phyloP scores from a whole-genome alignment of 2,329 filamentous ascomycete genomes.

The Pseudophaeomoniella oleicola region DNA sequence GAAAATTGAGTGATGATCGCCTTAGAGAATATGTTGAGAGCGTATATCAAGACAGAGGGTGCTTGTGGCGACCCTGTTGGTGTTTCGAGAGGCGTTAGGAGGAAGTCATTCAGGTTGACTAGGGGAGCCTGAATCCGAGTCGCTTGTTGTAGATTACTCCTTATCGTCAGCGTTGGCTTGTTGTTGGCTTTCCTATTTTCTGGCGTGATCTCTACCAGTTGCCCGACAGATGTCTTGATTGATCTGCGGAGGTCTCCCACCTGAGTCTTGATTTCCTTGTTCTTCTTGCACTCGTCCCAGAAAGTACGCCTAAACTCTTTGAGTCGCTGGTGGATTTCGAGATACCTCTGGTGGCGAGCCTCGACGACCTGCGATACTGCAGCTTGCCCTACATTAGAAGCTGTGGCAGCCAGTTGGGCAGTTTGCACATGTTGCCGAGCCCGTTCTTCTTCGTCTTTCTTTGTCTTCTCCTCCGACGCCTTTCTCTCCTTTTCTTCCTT shows the following conservation, averaged over 20 bases:
- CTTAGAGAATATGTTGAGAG: constrained; percentile 65
- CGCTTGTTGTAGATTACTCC: constrained; percentile 38
- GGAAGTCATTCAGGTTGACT: constrained; percentile 41
- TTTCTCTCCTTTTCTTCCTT: constrained; percentile 3
- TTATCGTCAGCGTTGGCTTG: constrained; percentile 30
- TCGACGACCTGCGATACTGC: constrained; percentile 18
- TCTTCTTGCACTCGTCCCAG: constrained; percentile 37
- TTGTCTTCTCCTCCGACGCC: constrained; percentile 2
- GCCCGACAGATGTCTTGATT: constrained; percentile 58
- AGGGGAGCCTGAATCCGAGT: constrained; percentile 37
- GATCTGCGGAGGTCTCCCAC: constrained; percentile 59
- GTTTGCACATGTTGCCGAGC: constrained; percentile 12
- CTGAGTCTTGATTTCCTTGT: constrained; percentile 49
- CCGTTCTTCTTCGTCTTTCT: constrained; percentile 9
- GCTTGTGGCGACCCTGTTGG: constrained; percentile 28
- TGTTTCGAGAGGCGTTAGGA: constrained; percentile 14
- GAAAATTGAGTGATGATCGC: constrained; percentile 55
- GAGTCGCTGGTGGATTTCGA: constrained; percentile 50
- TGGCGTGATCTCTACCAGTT: constrained; percentile 39
- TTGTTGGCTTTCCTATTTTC: constrained; percentile 37
- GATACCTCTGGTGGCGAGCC: constrained; percentile 31
- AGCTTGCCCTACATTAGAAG: constrained; percentile 2
- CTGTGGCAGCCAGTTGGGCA: constrained; percentile 1
- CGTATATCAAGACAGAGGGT: constrained; percentile 55
- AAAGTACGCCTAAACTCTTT: constrained; percentile 45